Percentiles rank a stretch among this genome's conserved stretches.
phyloP scores from a whole-genome alignment of 306 rosid genomes.

The Acacia acuminata region DNA sequence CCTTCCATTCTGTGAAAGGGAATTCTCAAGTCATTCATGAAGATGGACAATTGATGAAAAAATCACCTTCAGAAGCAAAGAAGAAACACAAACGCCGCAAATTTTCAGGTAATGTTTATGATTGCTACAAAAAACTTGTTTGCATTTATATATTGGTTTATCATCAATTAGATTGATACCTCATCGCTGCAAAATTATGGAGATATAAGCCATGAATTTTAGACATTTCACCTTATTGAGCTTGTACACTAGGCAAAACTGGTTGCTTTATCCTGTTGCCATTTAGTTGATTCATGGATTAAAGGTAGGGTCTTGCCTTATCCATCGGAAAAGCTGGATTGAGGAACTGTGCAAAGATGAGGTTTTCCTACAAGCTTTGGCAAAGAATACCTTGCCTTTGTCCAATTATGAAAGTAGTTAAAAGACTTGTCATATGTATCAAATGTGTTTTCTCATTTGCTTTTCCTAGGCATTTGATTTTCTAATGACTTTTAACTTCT shows the following conservation, averaged over 20 bases:
- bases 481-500: conserved; percentile 1
- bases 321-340: conserved; percentile 13
- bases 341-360: not conserved
- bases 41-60: conserved; percentile 47
- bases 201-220: conserved; percentile 23
- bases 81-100: conserved; percentile 68
- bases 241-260: not conserved
- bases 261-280: conserved; percentile 20
- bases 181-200: conserved; percentile 10
- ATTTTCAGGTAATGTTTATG: conserved; percentile 58
- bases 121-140: conserved; percentile 29
- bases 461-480: conserved; percentile 10
- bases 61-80: conserved; percentile 53
- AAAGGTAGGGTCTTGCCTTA: conserved; percentile 18
- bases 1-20: conserved; percentile 35
- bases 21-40: conserved; percentile 41
- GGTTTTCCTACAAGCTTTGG: conserved; percentile 7
- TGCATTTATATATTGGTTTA: conserved; percentile 18
- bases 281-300: not conserved
- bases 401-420: not conserved
- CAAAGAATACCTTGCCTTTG: conserved; percentile 18
- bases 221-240: conserved; percentile 9
- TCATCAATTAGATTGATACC: conserved; percentile 13
- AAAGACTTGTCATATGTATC: not conserved
- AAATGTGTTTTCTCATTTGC: not conserved